phyloP scores from a whole-genome alignment of 768 basidiomycete species.

The Lentinula boryana region DNA sequence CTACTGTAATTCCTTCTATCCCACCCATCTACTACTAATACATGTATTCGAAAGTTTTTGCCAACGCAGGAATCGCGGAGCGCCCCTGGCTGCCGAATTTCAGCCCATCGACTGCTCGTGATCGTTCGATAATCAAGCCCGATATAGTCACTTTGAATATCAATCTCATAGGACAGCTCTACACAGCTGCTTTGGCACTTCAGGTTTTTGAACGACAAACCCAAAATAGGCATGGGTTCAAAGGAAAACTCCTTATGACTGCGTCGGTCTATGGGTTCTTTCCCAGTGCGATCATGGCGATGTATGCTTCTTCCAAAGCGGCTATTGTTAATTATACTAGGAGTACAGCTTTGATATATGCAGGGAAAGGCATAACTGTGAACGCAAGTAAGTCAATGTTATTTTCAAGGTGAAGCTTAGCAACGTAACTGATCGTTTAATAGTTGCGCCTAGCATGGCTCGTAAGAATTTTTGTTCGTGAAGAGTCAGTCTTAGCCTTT shows the following conservation, averaged over 20 bases:
- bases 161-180: constrained; percentile 13
- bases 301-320: constrained; percentile 16
- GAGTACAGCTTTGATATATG: constrained; percentile 12
- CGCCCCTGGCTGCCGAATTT: constrained; percentile 15
- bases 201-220: constrained; percentile 16
- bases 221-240: constrained; percentile 10
- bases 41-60: constrained; percentile 8
- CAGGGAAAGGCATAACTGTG: constrained; percentile 12
- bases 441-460: background rate
- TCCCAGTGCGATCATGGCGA: constrained; percentile 12
- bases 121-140: constrained; percentile 12
- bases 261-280: constrained; percentile 14
- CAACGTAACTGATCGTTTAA: background rate
- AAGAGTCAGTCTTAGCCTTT: background rate
- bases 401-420: background rate
- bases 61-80: constrained; percentile 16
- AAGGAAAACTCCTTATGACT: constrained; percentile 14
- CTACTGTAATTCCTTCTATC: constrained; percentile 4
- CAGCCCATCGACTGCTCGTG: constrained; percentile 8
- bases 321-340: constrained; percentile 15
- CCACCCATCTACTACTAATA: background rate
- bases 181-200: constrained; percentile 15
- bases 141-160: constrained; percentile 10
- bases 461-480: background rate
- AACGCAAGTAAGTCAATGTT: constrained; percentile 8